Conservation (phyloP, 1,284 basidiomycete genomes). For the Marasmius tenuissimus region DNA sequence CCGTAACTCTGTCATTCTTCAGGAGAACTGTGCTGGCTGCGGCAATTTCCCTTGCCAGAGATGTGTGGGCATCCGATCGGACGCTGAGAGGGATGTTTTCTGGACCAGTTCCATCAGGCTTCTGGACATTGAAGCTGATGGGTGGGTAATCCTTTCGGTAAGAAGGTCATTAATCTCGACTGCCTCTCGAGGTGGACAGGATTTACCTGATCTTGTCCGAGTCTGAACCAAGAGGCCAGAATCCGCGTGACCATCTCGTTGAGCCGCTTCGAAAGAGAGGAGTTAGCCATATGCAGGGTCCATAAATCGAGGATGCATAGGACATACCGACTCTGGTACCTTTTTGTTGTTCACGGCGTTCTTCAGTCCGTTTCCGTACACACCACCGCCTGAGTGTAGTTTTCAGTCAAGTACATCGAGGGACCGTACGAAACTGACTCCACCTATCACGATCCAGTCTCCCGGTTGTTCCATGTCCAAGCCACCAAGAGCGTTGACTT, state of each 20-base stretch:
- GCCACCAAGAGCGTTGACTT: constrained; percentile 44
- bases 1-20: constrained; percentile 61
- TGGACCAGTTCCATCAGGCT: constrained; percentile 43
- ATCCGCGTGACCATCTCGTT: constrained; percentile 72
- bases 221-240: constrained; percentile 57
- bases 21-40: constrained; percentile 73
- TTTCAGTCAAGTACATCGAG: neutral
- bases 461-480: constrained; percentile 53
- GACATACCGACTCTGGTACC: constrained; percentile 46
- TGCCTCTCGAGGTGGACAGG: neutral
- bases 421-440: neutral
- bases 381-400: constrained; percentile 33
- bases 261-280: constrained; percentile 42
- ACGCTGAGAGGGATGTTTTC: constrained; percentile 61
- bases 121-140: constrained; percentile 52
- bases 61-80: constrained; percentile 50
- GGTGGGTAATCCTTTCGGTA: constrained; percentile 47
- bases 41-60: constrained; percentile 65
- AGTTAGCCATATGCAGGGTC: constrained; percentile 17
- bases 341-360: constrained; percentile 36
- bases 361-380: constrained; percentile 28
- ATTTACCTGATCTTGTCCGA: constrained; percentile 46
- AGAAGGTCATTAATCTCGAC: constrained; percentile 21
- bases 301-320: constrained; percentile 17
- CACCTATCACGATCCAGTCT: constrained; percentile 42